These are phyloP conservation scores for Amphicarpaea edgeworthii DNA, from an alignment of 306 rosid species.

Conservation along the genomic window DNA sequence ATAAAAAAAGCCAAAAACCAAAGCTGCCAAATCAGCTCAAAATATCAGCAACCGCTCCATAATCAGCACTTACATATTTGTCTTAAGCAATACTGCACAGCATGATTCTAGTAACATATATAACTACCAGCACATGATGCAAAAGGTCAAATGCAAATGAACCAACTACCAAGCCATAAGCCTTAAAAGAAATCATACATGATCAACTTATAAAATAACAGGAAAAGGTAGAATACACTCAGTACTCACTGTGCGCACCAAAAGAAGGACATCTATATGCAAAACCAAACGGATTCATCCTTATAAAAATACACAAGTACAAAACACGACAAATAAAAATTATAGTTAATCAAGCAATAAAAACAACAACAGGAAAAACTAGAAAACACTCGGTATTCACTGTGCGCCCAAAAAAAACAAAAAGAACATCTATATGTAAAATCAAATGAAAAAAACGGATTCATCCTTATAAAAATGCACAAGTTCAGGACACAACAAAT, in stretches of 20 bases:
- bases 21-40: constrained; percentile 23
- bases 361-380: constrained; percentile 17
- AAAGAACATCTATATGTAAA: not conserved
- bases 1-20: constrained; percentile 24
- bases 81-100: constrained; percentile 28
- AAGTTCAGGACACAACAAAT: constrained; percentile 1
- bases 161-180: not conserved
- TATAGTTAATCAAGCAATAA: not conserved
- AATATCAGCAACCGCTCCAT: constrained; percentile 18
- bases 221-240: constrained; percentile 1
- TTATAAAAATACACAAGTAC: not conserved
- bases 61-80: constrained; percentile 19
- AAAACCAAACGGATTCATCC: not conserved
- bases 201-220: constrained; percentile 1
- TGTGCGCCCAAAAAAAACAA: not conserved
- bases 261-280: not conserved
- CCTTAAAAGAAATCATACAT: not conserved
- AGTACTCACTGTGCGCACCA: not conserved
- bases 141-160: constrained; percentile 23
- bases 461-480: constrained; percentile 4
- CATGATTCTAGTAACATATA: constrained; percentile 8
- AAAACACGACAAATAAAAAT: not conserved
- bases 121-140: not conserved
- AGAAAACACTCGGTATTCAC: not conserved
- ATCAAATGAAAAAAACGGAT: not conserved